Conservation (phyloP, 306 rosid genomes). For the Fragaria iinumae region DNA sequence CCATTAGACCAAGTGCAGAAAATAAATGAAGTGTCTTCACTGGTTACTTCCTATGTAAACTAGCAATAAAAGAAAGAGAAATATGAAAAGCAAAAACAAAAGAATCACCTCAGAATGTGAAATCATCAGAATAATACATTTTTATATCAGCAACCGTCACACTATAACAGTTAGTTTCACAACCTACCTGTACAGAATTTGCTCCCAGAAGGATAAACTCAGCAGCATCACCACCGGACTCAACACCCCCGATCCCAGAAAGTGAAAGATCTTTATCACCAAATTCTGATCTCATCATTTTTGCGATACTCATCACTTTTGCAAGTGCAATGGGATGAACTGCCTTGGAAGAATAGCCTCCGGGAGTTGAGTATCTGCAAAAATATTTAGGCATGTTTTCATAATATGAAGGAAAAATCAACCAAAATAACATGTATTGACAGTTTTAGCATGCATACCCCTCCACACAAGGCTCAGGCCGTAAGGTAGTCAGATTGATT, state of each 20-base stretch:
- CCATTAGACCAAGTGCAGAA: no score
- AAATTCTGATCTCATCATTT: constrained; percentile 83
- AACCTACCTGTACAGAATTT: constrained; percentile 81
- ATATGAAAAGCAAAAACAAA: not conserved
- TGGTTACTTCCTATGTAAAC: constrained; percentile 1
- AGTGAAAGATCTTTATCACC: constrained; percentile 59
- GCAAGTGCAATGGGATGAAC: constrained; percentile 98
- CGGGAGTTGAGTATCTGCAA: constrained; percentile 93
- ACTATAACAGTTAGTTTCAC: constrained; percentile 9
- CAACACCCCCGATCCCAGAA: constrained; percentile 95
- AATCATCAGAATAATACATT: not conserved
- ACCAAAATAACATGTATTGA: constrained; percentile 15
- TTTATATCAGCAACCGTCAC: not conserved
- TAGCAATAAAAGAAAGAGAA: not conserved
- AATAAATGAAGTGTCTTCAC: not conserved
- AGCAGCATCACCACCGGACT: constrained; percentile 89
- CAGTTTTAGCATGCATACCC: constrained; percentile 56
- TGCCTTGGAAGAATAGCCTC: constrained; percentile 94
- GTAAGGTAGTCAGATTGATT: constrained; percentile 78
- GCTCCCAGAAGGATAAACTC: constrained; percentile 96
- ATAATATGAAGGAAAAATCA: constrained; percentile 17
- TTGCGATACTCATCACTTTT: constrained; percentile 89
- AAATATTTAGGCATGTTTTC: constrained; percentile 16
- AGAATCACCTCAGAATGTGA: not conserved
- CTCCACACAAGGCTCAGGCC: constrained; percentile 98